Percentiles rank a stretch among this genome's conserved stretches.
Conservation (phyloP, 768 basidiomycete genomes). For the Tephrocybe sp. region DNA sequence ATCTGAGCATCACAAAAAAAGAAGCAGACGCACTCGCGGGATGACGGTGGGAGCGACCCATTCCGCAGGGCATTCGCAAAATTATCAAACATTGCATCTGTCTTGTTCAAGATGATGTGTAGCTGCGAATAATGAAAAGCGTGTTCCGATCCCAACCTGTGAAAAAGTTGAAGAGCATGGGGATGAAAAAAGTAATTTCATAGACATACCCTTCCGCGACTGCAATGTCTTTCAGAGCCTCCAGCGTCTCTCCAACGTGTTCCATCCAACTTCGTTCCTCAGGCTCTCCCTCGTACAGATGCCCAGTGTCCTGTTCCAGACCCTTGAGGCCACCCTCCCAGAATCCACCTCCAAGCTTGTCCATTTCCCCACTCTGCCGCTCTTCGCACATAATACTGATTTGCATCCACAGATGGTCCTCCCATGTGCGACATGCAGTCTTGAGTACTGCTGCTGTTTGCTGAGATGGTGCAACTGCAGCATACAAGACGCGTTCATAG, state of each 20-base stretch:
- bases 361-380: conserved; percentile 68
- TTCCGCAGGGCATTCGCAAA: conserved; percentile 59
- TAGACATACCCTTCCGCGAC: conserved; percentile 59
- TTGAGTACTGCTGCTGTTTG: conserved; percentile 66
- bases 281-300: conserved; percentile 56
- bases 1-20: not conserved
- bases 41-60: conserved; percentile 43
- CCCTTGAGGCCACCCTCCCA: conserved; percentile 68
- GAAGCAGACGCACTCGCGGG: conserved; percentile 49
- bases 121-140: conserved; percentile 83
- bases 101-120: conserved; percentile 71
- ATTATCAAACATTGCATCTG: conserved; percentile 61
- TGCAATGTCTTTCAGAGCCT: conserved; percentile 51
- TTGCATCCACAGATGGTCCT: conserved; percentile 94
- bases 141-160: conserved; percentile 61
- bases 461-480: conserved; percentile 73
- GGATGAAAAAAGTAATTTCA: not conserved
- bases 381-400: conserved; percentile 80
- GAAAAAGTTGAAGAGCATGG: not conserved
- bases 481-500: conserved; percentile 84
- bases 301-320: conserved; percentile 49
- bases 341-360: conserved; percentile 68
- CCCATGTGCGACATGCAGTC: conserved; percentile 83
- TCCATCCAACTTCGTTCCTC: conserved; percentile 44
- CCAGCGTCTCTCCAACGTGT: conserved; percentile 58